Base-by-base conservation (phyloP, 805 yeast species). In the Starmerella asiatica region DNA sequence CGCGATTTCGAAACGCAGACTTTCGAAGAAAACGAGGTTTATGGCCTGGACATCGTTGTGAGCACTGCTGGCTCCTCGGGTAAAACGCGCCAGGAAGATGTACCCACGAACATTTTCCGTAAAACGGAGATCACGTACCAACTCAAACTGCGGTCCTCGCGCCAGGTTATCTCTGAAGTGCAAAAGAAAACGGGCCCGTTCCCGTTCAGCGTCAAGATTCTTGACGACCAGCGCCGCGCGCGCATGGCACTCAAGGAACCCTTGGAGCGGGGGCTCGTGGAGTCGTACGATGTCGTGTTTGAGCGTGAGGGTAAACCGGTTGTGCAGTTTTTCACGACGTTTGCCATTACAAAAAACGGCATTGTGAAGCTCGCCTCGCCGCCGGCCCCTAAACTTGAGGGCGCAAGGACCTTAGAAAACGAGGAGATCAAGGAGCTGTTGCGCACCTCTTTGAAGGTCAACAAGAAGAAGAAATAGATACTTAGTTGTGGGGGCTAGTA, bases 231-330 rank as follows among this genome's bases (percentile, higher is more conserved):
- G 51, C 69, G 74, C 58, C 78, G 73, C 58, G 75, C 79, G 44
- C 72, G 81, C 56, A 71, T 78, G 62, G 88, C 86, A 37, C 68
- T 79, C 53, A 72, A 70, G 55, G 86, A 79, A 68, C 75, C 82
- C 58, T 63, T 67, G 40, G 73, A 67, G 67, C 86, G 78, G 61
- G 68, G 71, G 45, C 71, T 77, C 32, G 66, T 78, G 54, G 67
- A 69, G 56, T 74, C 82, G 35, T 78, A 79, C 57, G 86, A 79
- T 45, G 69, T 79, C 38, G 67, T 68, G 56, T 67, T 71, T 56
- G 84, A 76, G 56, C 76, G 73, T 63, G 74, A 75, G 47, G 77
- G 74, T 44, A 76, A 73, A 58, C 62, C 55, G 43, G 70, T 80
- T 50, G 82, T 80, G 24, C 84, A 79, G 64, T 75, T 64, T 58